A percentile compares a stretch with the other conserved stretches of the same genome.
phyloP scores from a whole-genome alignment of 257 asterid species.

The Ophiorrhiza pumila region DNA sequence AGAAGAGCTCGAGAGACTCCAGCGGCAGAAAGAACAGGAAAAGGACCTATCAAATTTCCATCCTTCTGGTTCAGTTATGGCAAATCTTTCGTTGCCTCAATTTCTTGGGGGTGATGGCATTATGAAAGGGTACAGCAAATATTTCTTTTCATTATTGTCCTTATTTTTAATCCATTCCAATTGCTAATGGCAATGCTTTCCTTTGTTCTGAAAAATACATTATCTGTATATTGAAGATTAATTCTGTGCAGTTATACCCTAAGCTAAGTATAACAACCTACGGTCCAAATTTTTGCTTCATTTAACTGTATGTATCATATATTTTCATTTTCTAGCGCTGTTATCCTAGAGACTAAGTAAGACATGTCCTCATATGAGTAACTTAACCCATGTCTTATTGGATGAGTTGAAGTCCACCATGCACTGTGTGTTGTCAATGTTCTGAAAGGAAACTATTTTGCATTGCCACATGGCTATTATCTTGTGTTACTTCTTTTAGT shows the following conservation, averaged over 20 bases:
- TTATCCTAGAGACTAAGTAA: neutral
- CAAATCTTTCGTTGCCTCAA: slow-evolving; percentile 75
- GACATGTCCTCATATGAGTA: neutral
- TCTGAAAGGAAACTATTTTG: neutral
- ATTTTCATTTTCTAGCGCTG: neutral
- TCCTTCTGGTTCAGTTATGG: slow-evolving; percentile 78
- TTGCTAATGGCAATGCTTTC: neutral
- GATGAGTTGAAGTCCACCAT: neutral
- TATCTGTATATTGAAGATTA: neutral
- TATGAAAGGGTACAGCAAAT: slow-evolving; percentile 69
- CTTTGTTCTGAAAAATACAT: neutral
- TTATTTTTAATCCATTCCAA: slow-evolving; percentile 8
- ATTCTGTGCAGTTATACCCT: neutral
- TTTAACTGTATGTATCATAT: neutral
- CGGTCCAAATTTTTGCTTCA: neutral
- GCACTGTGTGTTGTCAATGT: neutral
- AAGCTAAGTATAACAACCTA: neutral
- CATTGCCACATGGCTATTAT: neutral
- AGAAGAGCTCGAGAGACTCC: slow-evolving; percentile 88
- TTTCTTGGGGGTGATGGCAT: slow-evolving; percentile 81
- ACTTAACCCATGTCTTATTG: neutral
- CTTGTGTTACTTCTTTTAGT: slow-evolving; percentile 25
- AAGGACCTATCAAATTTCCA: slow-evolving; percentile 53
- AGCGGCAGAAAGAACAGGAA: slow-evolving; percentile 65
- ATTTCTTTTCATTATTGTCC: slow-evolving; percentile 18